Evolutionary conservation across 169 alveolate genomes (phyloP).

Genomic region (Plasmodium coatneyi): DNA sequence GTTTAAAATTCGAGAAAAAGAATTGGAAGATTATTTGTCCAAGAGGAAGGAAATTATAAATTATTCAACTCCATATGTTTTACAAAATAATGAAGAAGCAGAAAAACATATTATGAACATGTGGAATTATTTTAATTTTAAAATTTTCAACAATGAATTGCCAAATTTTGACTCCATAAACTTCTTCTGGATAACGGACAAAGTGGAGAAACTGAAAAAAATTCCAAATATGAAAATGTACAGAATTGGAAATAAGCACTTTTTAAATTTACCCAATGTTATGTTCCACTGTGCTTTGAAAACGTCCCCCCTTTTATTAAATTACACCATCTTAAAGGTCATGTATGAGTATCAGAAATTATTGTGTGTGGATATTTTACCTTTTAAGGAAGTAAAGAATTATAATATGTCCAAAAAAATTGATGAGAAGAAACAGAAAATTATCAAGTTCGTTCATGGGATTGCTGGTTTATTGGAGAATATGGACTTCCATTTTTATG

Average conservation of each 20-base stretch:
- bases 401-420: conserved; percentile 33
- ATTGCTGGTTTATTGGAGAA: conserved; percentile 56
- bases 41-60: conserved; percentile 24
- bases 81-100: conserved; percentile 42
- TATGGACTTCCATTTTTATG: conserved; percentile 61
- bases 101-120: conserved; percentile 67
- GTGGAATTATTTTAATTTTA: conserved; percentile 67
- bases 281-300: conserved; percentile 15
- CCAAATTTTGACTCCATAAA: conserved; percentile 46
- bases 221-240: conserved; percentile 69
- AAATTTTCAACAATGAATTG: conserved; percentile 40
- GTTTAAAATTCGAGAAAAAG: conserved; percentile 43
- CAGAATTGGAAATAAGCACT: conserved; percentile 39
- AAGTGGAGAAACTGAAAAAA: conserved; percentile 15
- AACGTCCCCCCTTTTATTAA: conserved; percentile 47
- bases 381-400: conserved; percentile 53
- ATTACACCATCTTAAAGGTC: conserved; percentile 47
- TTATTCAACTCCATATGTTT: conserved; percentile 64
- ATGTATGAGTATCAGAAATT: conserved; percentile 68
- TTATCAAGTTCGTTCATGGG: conserved; percentile 66
- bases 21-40: conserved; percentile 21
- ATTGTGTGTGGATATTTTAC: conserved; percentile 33
- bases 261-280: conserved; percentile 49
- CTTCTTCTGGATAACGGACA: conserved; percentile 45
- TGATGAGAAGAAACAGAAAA: conserved; percentile 38